phyloP scores from a whole-genome alignment of 805 yeast species.

The Ogataea kodamae region DNA sequence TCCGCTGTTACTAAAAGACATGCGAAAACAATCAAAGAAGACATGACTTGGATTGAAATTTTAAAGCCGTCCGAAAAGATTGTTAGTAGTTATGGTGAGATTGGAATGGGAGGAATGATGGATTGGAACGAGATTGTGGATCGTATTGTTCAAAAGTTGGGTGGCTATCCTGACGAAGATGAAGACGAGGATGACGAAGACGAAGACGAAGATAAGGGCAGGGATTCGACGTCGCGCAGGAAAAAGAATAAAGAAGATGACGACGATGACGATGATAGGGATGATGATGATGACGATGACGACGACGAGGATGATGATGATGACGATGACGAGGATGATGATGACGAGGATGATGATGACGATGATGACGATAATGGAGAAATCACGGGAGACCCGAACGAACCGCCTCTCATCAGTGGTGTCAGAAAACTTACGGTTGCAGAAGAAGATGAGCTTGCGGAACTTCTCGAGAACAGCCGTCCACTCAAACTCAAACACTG shows the following conservation, averaged over 20 bases:
- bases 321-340: constrained; percentile 27
- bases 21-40: constrained; percentile 49
- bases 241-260: constrained; percentile 24
- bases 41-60: constrained; percentile 61
- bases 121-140: constrained; percentile 63
- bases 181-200: constrained; percentile 49
- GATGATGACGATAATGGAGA: constrained; percentile 31
- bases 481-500: constrained; percentile 1
- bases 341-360: constrained; percentile 31
- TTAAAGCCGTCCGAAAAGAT: constrained; percentile 60
- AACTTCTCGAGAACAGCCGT: constrained; percentile 10
- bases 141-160: constrained; percentile 48
- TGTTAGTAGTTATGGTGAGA: constrained; percentile 51
- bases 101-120: constrained; percentile 70
- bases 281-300: constrained; percentile 45
- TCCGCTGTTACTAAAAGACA: constrained; percentile 55
- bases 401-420: constrained; percentile 19
- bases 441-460: constrained; percentile 30
- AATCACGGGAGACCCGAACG: constrained; percentile 25
- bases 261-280: constrained; percentile 41
- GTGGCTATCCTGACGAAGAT: constrained; percentile 50
- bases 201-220: constrained; percentile 33
- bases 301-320: constrained; percentile 41
- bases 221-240: constrained; percentile 30
- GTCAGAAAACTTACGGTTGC: constrained; percentile 30